phyloP scores from a whole-genome alignment of 1,284 basidiomycete genomes.

The Puccinia horiana region DNA sequence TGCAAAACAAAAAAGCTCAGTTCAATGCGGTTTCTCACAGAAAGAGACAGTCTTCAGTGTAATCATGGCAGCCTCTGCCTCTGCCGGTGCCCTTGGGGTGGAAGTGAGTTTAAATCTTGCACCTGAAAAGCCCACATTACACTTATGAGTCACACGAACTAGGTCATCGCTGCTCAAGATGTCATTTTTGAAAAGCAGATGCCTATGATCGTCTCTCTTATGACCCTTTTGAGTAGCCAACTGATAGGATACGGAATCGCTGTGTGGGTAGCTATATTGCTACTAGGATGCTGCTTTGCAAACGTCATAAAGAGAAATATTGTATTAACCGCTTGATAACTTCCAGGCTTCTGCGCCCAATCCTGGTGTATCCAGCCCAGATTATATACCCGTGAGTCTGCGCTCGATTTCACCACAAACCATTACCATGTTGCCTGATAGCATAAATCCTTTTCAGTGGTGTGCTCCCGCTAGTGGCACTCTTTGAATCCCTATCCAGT shows the following conservation, averaged over 20 bases:
- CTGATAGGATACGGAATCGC: slow-evolving; percentile 44
- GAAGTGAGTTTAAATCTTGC: slow-evolving; percentile 28
- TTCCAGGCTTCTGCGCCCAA: slow-evolving; percentile 18
- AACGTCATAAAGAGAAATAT: not conserved
- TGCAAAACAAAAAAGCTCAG: not conserved
- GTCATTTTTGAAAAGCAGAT: slow-evolving; percentile 29
- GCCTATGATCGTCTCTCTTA: not conserved
- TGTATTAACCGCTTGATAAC: not conserved
- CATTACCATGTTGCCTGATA: not conserved
- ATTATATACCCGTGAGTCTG: slow-evolving; percentile 29
- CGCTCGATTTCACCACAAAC: not conserved
- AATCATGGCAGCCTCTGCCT: slow-evolving; percentile 33
- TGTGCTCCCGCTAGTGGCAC: slow-evolving; percentile 35
- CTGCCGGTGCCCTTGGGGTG: slow-evolving; percentile 19
- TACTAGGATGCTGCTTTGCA: too few relatives aligned
- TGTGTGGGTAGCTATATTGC: slow-evolving; percentile 13
- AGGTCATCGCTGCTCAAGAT: slow-evolving; percentile 39
- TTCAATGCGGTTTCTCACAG: not conserved
- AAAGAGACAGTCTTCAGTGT: slow-evolving; percentile 44
- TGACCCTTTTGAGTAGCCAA: slow-evolving; percentile 35
- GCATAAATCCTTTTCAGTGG: not conserved
- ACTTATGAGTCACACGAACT: too few relatives aligned
- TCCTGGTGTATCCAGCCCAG: slow-evolving; percentile 31
- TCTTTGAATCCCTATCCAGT: slow-evolving; percentile 34
- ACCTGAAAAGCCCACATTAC: not conserved